Percentiles rank a stretch among this genome's conserved stretches.
phyloP scores from a whole-genome alignment of 148 eudicot genomes.

The Amaranthus cruentus region DNA sequence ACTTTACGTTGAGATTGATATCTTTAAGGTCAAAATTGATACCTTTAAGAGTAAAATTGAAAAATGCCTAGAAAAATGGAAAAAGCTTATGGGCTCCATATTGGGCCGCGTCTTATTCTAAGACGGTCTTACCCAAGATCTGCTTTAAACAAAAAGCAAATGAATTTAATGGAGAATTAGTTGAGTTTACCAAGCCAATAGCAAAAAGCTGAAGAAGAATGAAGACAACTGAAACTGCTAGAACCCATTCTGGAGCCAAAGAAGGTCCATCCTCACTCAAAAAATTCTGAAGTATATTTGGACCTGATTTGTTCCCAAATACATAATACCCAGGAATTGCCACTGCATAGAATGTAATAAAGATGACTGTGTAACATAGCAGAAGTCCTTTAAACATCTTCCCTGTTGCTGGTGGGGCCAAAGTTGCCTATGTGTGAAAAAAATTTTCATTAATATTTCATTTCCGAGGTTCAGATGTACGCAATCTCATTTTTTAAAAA shows the following conservation, averaged over 20 bases:
- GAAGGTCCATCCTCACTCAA: slow-evolving; percentile 75
- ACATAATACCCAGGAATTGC: slow-evolving; percentile 81
- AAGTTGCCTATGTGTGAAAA: slow-evolving; percentile 53
- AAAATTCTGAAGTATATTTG: slow-evolving; percentile 74
- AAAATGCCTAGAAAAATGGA: no score
- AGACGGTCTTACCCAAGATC: not conserved
- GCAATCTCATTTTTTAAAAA: no score
- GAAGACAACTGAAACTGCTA: slow-evolving; percentile 62
- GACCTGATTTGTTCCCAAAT: slow-evolving; percentile 70
- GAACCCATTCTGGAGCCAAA: slow-evolving; percentile 72
- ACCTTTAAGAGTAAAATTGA: no score
- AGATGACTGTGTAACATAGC: slow-evolving; percentile 76
- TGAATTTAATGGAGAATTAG: not conserved
- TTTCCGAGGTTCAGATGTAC: not conserved
- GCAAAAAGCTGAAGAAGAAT: slow-evolving; percentile 95
- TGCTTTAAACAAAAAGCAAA: not conserved
- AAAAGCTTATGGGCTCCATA: no score
- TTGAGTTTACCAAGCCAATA: slow-evolving; percentile 70
- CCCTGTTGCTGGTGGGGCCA: slow-evolving; percentile 94
- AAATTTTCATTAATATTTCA: not conserved
- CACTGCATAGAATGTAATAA: slow-evolving; percentile 77
- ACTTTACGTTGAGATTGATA: not conserved
- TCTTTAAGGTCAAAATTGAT: not conserved
- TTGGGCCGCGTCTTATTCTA: no score
- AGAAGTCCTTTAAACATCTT: slow-evolving; percentile 90